These are phyloP conservation scores for Liquidambar formosana DNA, from an alignment of 164 flowering plant species.

Conservation along the genomic window DNA sequence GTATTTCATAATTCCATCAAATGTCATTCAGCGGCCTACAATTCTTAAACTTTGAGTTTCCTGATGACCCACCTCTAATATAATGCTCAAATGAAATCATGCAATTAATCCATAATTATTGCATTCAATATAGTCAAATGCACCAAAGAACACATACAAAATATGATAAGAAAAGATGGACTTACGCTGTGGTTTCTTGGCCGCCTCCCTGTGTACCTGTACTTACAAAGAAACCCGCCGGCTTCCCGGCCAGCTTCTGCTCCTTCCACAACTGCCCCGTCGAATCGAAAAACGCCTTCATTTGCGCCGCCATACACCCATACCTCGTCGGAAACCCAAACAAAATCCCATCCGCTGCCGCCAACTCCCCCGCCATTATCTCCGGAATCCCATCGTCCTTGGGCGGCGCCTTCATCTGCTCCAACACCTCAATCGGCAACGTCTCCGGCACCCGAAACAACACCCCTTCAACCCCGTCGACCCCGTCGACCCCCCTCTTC, in stretches of 20 bases:
- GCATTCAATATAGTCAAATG: background rate
- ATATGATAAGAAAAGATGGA: background rate
- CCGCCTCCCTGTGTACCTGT: constrained; percentile 62
- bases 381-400: constrained; percentile 35
- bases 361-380: constrained; percentile 41
- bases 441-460: constrained; percentile 46
- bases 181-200: constrained; percentile 60
- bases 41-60: background rate
- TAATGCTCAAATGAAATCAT: no score
- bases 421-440: constrained; percentile 34
- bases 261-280: constrained; percentile 54
- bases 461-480: constrained; percentile 41
- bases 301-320: constrained; percentile 56
- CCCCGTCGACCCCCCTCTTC: constrained; percentile 50
- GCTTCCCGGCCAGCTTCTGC: constrained; percentile 53
- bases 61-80: no score
- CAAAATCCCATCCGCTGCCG: constrained; percentile 41
- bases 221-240: constrained; percentile 55
- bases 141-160: background rate
- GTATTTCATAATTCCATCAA: background rate
- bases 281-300: constrained; percentile 57
- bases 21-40: background rate
- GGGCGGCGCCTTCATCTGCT: constrained; percentile 45
- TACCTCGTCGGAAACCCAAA: constrained; percentile 59
- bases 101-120: no score